Evolutionary conservation across 2,329 filamentous ascomycete species (phyloP), one percentile per base, ranked within the genome.

Genomic region (Plectosphaerella plurivora): DNA sequence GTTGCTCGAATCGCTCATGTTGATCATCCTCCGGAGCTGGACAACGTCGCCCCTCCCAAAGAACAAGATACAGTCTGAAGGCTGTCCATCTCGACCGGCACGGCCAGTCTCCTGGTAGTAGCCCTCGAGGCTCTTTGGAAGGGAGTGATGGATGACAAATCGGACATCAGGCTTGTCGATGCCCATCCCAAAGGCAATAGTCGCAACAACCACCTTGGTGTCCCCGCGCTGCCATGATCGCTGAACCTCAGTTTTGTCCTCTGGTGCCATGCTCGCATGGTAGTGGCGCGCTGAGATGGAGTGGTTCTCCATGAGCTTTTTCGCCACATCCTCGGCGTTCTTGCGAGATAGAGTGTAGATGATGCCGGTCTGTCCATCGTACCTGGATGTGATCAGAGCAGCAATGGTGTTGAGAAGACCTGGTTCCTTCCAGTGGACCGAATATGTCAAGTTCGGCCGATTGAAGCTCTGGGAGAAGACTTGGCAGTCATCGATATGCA

Each of bases 121-220:
- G 1, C 94, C 94, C 71, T 99, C 94, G 51, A 99, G 74, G 61
- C 91, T 97, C 70, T 99, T 97, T 1, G 94, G 94, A 6, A 99
- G 78, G 44, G 86, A 89, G 62, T 96, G 87, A 65, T 99, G 95
- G 41, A 99, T 90, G 35, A 99, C 94, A 66, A 96, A 99, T 25
- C 94, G 88, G 47, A 99, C 94, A 66, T 99, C 88, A 1, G 92
- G 83, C 68, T 99, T 99, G 74, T 99, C 94, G 59, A 99, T 99
- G n/a, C 94, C 94, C 94, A 99, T 99, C 7, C 94, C 94, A 65
- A 99, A 99, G 22, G 94, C 94, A 67, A 99, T 97, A 0, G 94
- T 99, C 18, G 94, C 95, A 48, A 99, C 94, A 44, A 99, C 95
- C 35, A 99, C 89, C 60, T 96, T 88, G 62, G 87, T 82, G 49